Conservation (phyloP, 805 yeast species). For the Barnettozyma sucrosica region DNA sequence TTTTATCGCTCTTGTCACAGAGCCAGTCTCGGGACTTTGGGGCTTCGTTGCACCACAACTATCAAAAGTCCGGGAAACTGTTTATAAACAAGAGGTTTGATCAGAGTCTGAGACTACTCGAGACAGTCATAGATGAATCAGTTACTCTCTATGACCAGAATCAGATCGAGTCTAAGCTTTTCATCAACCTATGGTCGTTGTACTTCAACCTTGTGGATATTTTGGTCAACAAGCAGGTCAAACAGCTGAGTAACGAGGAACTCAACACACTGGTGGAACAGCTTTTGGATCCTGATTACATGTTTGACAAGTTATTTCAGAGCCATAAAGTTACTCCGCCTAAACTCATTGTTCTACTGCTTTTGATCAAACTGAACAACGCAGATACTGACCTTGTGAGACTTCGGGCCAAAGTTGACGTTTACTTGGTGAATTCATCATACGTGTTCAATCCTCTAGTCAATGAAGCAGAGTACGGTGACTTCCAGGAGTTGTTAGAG, state of each 20-base stretch:
- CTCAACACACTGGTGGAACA: constrained; percentile 1
- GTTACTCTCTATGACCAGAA: constrained; percentile 9
- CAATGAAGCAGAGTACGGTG: constrained; percentile 1
- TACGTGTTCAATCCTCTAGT: constrained; percentile 3
- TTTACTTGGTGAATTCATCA: constrained; percentile 16
- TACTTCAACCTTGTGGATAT: constrained; percentile 25
- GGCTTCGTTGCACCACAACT: not conserved
- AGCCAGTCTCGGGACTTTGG: not conserved
- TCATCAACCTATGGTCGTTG: constrained; percentile 22
- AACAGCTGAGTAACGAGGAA: constrained; percentile 1
- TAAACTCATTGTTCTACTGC: constrained; percentile 17
- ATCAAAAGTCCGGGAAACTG: constrained; percentile 16
- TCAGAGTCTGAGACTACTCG: constrained; percentile 13
- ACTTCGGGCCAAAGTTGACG: constrained; percentile 19
- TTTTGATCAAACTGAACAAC: constrained; percentile 22
- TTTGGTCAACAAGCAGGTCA: constrained; percentile 13
- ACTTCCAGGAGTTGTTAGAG: constrained; percentile 19
- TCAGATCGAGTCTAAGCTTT: constrained; percentile 12
- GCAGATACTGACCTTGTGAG: constrained; percentile 11
- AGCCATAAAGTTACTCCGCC: constrained; percentile 14
- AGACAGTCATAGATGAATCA: constrained; percentile 8
- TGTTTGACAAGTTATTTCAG: constrained; percentile 15
- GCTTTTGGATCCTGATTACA: constrained; percentile 10
- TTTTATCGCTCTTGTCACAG: constrained; percentile 6
- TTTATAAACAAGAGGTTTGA: constrained; percentile 24